Base-by-base conservation (phyloP, 179 eudicot genomes). In the Carnegiea gigantea region DNA sequence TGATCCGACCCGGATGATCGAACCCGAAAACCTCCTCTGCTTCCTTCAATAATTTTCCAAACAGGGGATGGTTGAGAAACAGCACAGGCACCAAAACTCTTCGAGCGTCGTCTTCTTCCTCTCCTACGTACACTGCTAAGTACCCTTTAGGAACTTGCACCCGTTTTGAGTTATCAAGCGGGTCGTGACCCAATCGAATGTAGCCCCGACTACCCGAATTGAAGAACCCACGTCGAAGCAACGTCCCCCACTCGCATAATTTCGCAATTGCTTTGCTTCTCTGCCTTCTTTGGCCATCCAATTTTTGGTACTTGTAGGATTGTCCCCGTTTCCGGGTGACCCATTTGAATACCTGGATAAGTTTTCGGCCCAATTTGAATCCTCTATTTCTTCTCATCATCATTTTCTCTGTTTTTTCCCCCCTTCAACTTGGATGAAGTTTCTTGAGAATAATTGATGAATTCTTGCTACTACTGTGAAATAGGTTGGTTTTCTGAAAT, bases 31-130 rank as follows among this genome's bases (percentile, higher is more conserved):
- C 85, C 77, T 82, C 80, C 83, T 91, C 98, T 1, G 94, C 89
- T 28, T 91, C 94, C 36, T 86, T 87, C 82, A 93, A 77, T 67
- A 93, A 65, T n/a, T 83, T 81, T 51, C 54, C 93, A 77, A 93
- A 93, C 79, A 91, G 72, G 0, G 98, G 98, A 81, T 93, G 98
- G 74, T 91, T 92, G n/a, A 93, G 81, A 70, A 92, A 88, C 15
- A 91, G 13, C 30, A 92, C 89, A 33, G 97, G 97, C 64, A 93
- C 93, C 48, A 93, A 48, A 14, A 89, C 91, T 54, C 91, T 82
- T 20, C 78, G 83, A 23, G 86, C 43, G 57, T 89, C 91, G 40
- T 88, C 89, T 23, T 90, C 91, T 71, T 79, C 77, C 21, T 92
- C 92, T 2, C 92, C 96, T 14, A 93, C 94, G 82, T 91, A 91